These are phyloP conservation scores for Aspergillus ostianus DNA, from an alignment of 495 filamentous ascomycete species.

Conservation along the genomic window DNA sequence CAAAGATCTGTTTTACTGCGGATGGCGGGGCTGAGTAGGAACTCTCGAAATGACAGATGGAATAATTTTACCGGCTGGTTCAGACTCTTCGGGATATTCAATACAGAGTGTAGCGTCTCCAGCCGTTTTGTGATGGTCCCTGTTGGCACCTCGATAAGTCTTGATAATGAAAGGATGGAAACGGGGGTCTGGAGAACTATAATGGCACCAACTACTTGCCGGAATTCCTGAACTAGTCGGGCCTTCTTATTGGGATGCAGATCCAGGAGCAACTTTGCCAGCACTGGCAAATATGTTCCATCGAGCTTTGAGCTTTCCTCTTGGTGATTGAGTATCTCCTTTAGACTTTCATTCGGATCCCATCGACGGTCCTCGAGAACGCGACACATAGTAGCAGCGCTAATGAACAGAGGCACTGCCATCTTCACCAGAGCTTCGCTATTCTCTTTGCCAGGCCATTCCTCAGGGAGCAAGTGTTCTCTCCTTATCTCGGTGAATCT, in stretches of 20 bases:
- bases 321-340: slow-evolving; percentile 17
- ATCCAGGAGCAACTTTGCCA: slow-evolving; percentile 18
- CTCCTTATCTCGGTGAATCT: slow-evolving; percentile 14
- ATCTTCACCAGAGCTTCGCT: slow-evolving; percentile 11
- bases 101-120: slow-evolving; percentile 18
- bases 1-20: slow-evolving; percentile 20
- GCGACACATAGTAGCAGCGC: slow-evolving; percentile 30
- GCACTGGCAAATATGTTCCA: slow-evolving; percentile 24
- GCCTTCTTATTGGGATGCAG: not conserved
- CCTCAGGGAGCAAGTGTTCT: slow-evolving; percentile 2
- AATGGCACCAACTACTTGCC: slow-evolving; percentile 17
- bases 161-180: slow-evolving; percentile 14
- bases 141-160: slow-evolving; percentile 8
- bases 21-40: slow-evolving; percentile 15
- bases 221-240: slow-evolving; percentile 16
- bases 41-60: slow-evolving; percentile 29
- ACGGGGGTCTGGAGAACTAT: slow-evolving; percentile 18
- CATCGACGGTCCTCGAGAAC: slow-evolving; percentile 17
- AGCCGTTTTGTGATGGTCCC: slow-evolving; percentile 4
- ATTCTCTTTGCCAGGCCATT: slow-evolving; percentile 38
- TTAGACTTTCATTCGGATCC: slow-evolving; percentile 16
- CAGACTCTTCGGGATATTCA: slow-evolving; percentile 23
- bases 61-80: slow-evolving; percentile 4
- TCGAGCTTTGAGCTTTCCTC: slow-evolving; percentile 14
- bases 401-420: slow-evolving; percentile 29